These are phyloP conservation scores for Sporothrix curviconia DNA, from an alignment of 2,329 filamentous ascomycete species.

Conservation along the genomic window DNA sequence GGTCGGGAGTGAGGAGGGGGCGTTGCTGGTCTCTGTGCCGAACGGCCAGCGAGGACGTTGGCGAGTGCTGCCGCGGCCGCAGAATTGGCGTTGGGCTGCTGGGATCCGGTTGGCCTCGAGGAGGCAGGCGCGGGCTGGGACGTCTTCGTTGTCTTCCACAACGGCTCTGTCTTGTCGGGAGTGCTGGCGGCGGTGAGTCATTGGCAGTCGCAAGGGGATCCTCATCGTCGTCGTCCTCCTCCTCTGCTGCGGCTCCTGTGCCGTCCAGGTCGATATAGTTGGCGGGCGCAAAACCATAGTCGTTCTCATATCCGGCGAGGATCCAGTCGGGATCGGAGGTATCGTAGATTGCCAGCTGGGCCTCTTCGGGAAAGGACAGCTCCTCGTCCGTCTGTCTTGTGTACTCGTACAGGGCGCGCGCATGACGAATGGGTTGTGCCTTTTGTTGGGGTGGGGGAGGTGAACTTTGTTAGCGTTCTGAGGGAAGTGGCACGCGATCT, in stretches of 20 bases:
- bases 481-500: no score
- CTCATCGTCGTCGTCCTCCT: conserved; percentile 12
- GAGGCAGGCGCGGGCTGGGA: conserved; percentile 35
- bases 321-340: conserved; percentile 94
- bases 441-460: no score
- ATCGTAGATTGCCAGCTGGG: conserved; percentile 77
- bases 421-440: conserved; percentile 54
- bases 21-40: conserved; percentile 28
- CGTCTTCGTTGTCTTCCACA: conserved; percentile 31
- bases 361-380: conserved; percentile 88
- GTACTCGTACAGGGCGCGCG: conserved; percentile 97
- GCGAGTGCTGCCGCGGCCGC: conserved; percentile 51
- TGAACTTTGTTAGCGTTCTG: no score
- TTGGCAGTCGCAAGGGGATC: conserved; percentile 36
- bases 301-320: conserved; percentile 72
- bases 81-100: conserved; percentile 28
- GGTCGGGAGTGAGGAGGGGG: conserved; percentile 42
- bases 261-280: conserved; percentile 74
- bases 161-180: conserved; percentile 38
- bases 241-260: conserved; percentile 36
- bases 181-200: conserved; percentile 34
- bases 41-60: conserved; percentile 46
- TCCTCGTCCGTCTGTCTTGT: conserved; percentile 96
- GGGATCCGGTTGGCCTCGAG: conserved; percentile 27
- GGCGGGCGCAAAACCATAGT: conserved; percentile 89